These are phyloP conservation scores for Boletus hoseneyae DNA, from an alignment of 1,284 basidiomycete species.

Conservation along the genomic window DNA sequence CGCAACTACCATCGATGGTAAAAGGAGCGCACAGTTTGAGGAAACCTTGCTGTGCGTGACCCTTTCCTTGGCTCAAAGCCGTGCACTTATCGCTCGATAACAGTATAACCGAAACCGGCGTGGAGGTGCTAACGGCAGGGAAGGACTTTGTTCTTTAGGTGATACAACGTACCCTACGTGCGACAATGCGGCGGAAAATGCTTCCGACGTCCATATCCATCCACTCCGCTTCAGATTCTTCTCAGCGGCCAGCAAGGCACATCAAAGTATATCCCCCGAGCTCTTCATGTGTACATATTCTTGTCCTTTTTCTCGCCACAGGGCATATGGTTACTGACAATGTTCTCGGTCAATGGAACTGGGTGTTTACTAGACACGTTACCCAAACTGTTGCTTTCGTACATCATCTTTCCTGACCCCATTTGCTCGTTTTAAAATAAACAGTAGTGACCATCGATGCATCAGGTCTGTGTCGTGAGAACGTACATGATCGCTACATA, in stretches of 20 bases:
- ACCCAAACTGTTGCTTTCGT: constrained; percentile 26
- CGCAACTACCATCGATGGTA: constrained; percentile 87
- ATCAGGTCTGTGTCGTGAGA: too few species aligned
- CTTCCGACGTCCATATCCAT: constrained; percentile 4
- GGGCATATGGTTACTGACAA: constrained; percentile 25
- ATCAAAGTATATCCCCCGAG: constrained; percentile 21
- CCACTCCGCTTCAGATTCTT: constrained; percentile 19
- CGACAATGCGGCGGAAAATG: too few species aligned
- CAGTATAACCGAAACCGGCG: constrained; percentile 90
- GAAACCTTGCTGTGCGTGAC: constrained; percentile 81
- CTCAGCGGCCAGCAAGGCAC: constrained; percentile 22
- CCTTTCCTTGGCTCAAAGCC: not conserved
- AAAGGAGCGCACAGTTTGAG: constrained; percentile 91
- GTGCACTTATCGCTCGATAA: constrained; percentile 20
- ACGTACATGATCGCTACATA: too few species aligned
- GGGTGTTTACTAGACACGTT: constrained; percentile 29
- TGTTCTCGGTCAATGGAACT: constrained; percentile 29
- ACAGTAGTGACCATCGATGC: too few species aligned
- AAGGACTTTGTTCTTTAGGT: constrained; percentile 36
- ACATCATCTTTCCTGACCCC: constrained; percentile 22
- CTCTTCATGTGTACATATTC: constrained; percentile 33
- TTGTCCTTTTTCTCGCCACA: constrained; percentile 28
- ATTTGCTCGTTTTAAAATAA: too few species aligned
- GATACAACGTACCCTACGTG: too few species aligned
- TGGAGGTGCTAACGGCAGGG: constrained; percentile 82